These are phyloP conservation scores for Rhynchospora pubera DNA, from an alignment of 176 grass and related monocot genomes.

Conservation along the genomic window DNA sequence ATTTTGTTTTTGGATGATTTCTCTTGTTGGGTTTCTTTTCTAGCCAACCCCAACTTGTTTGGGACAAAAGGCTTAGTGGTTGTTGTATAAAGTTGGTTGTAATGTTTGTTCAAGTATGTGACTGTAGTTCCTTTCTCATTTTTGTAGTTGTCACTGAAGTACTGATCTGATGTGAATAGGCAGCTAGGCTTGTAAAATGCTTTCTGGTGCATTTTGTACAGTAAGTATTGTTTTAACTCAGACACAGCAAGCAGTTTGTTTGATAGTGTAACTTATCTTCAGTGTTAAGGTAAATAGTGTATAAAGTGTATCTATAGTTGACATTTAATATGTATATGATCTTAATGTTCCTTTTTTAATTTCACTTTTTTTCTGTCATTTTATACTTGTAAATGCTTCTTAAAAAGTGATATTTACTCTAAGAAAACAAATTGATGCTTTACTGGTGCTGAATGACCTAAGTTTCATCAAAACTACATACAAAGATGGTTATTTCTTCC, in stretches of 20 bases:
- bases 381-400: neutral
- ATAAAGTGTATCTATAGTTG: neutral
- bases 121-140: neutral
- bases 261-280: neutral
- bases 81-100: neutral
- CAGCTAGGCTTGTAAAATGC: neutral
- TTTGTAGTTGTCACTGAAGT: neutral
- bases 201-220: neutral
- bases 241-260: neutral
- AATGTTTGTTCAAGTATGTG: neutral
- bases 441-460: neutral
- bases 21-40: no score
- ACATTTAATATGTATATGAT: neutral
- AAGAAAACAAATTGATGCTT: neutral
- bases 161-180: neutral
- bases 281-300: neutral
- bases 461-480: neutral
- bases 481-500: no score
- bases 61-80: no score
- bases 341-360: neutral
- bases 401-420: no score
- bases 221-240: neutral
- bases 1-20: no score
- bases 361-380: neutral
- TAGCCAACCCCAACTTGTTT: no score